A percentile compares a stretch with the other conserved stretches of the same genome.
These are phyloP conservation scores for Lasiosphaeria hispida DNA, from an alignment of 495 filamentous ascomycete genomes.

Conservation along the genomic window DNA sequence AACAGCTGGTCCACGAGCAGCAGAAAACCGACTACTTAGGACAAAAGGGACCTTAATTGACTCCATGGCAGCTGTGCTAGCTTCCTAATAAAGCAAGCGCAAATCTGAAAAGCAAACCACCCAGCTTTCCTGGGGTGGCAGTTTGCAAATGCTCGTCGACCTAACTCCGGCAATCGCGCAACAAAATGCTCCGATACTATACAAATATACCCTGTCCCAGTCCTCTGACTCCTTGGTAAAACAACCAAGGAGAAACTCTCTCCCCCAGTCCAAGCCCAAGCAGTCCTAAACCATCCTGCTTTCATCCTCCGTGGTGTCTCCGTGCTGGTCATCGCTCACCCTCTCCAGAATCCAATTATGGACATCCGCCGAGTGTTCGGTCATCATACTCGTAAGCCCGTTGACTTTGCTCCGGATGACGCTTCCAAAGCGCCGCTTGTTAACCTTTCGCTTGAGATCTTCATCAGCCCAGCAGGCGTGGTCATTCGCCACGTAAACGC, in stretches of 20 bases:
- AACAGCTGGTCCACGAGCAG: too few relatives aligned
- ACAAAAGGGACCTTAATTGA: too few relatives aligned
- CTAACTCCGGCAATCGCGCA: too few relatives aligned
- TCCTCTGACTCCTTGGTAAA: too few relatives aligned
- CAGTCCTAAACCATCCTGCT: constrained; percentile 12
- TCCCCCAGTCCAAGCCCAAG: not conserved
- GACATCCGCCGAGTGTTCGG: constrained; percentile 55
- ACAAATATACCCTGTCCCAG: too few relatives aligned
- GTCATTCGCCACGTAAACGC: constrained; percentile 67
- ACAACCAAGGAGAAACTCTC: not conserved
- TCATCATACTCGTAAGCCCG: constrained; percentile 64
- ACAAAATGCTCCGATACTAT: too few relatives aligned
- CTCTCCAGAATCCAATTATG: constrained; percentile 53
- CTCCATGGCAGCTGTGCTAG: too few relatives aligned
- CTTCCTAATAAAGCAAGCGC: too few relatives aligned
- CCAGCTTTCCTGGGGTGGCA: too few relatives aligned
- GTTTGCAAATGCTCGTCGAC: too few relatives aligned
- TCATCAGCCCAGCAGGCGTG: constrained; percentile 69
- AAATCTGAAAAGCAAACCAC: too few relatives aligned
- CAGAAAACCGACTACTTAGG: too few relatives aligned
- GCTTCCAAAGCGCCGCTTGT: constrained; percentile 64
- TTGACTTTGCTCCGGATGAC: constrained; percentile 53
- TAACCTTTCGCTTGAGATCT: constrained; percentile 54
- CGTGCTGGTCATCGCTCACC: constrained; percentile 32
- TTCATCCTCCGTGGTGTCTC: constrained; percentile 39